phyloP scores from a whole-genome alignment of 2,329 filamentous ascomycete genomes.

The Aureobasidium sp. region DNA sequence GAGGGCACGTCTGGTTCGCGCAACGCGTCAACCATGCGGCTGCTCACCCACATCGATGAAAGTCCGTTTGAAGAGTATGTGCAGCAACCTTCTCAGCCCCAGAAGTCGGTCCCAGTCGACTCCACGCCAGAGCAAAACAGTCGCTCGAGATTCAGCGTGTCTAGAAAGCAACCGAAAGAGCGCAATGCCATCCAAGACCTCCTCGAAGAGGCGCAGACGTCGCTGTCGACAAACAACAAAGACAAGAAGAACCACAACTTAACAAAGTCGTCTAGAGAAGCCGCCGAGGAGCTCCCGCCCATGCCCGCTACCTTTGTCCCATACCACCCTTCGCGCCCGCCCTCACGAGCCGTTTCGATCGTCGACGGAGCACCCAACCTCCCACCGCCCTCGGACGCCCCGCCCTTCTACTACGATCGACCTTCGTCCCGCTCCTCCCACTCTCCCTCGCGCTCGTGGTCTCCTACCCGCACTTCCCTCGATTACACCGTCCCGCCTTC shows the following conservation, averaged over 20 bases:
- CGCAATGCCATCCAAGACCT: slow-evolving; percentile 13
- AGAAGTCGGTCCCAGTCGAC: slow-evolving; percentile 6
- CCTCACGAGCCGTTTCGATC: slow-evolving; percentile 42
- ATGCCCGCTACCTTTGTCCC: slow-evolving; percentile 13
- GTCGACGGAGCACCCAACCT: slow-evolving; percentile 42
- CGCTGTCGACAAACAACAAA: neutral
- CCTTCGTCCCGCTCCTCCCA: slow-evolving; percentile 46
- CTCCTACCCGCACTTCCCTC: slow-evolving; percentile 43
- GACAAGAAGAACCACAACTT: neutral
- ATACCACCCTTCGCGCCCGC: slow-evolving; percentile 35
- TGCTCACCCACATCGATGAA: slow-evolving; percentile 40
- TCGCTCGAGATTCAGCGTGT: slow-evolving; percentile 18
- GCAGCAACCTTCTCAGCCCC: slow-evolving; percentile 17
- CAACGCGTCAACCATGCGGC: slow-evolving; percentile 40
- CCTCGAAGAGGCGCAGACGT: slow-evolving; percentile 5
- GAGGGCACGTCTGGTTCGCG: slow-evolving; percentile 29
- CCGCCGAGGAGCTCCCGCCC: slow-evolving; percentile 11
- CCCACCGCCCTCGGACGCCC: slow-evolving; percentile 51
- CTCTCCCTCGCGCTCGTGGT: slow-evolving; percentile 44
- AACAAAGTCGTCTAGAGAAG: slow-evolving; percentile 16
- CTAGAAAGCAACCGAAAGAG: slow-evolving; percentile 18
- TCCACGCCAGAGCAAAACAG: neutral
- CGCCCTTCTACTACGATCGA: slow-evolving; percentile 54
- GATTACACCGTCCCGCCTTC: slow-evolving; percentile 67
- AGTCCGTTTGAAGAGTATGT: slow-evolving; percentile 35